phyloP scores from a whole-genome alignment of 148 eudicot species.

The Gaultheria prostrata region DNA sequence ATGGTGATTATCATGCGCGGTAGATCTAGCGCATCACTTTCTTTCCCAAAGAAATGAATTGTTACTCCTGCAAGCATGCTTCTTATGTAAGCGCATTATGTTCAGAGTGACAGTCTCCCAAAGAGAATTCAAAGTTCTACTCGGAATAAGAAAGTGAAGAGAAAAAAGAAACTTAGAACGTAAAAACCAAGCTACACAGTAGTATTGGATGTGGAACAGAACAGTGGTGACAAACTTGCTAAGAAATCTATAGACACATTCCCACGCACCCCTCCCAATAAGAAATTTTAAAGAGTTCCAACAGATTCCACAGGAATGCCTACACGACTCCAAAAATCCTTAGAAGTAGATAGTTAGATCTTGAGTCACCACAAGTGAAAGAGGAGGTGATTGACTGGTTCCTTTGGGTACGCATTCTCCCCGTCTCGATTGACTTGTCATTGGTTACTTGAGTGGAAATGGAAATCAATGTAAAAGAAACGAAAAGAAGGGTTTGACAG shows the following conservation, averaged over 20 bases:
- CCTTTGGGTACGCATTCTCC: background rate
- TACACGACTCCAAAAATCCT: background rate
- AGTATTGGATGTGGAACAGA: background rate
- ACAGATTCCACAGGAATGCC: background rate
- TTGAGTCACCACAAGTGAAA: background rate
- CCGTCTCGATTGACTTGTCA: background rate
- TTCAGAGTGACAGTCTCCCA: background rate
- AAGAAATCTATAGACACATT: background rate
- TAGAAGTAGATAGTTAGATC: background rate
- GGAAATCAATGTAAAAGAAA: background rate
- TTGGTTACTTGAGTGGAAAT: constrained; percentile 13
- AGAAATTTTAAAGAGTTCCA: background rate
- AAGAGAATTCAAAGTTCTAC: background rate
- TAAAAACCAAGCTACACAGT: background rate
- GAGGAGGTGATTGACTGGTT: background rate
- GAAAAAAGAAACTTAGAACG: background rate
- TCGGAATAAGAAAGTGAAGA: background rate
- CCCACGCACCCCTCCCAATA: background rate
- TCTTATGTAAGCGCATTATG: background rate
- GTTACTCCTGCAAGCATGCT: background rate
- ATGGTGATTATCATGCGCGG: background rate
- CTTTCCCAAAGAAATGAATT: constrained; percentile 4
- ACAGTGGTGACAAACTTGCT: background rate
- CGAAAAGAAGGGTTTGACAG: background rate
- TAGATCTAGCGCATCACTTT: background rate